Base-by-base conservation (phyloP, 108 stramenopile genomes). In the Fragilaria crotonensis region DNA sequence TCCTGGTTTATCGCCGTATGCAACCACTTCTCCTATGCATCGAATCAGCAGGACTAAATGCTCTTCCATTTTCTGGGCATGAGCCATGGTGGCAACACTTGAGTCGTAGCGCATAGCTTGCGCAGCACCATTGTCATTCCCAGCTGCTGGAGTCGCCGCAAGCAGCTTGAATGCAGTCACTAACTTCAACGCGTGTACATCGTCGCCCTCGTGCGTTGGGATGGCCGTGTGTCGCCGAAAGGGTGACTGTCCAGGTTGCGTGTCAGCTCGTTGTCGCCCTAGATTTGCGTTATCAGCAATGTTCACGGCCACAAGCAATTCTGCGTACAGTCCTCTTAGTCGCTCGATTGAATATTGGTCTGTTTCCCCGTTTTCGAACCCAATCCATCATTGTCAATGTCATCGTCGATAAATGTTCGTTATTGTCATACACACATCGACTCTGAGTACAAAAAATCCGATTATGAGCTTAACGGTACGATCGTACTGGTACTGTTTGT, bases 21-120 rank as follows among this genome's bases (percentile, higher is more conserved):
- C 73, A 4, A 79, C 70, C 48, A 79, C 52, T 52, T 71, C 78
- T 30, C 78, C 78, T 27, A 79, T 71, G 0, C 30, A 30, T 50
- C 50, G 49, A 48, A 79, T 66, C 30, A 74, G 28, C 31, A 64
- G 60, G 0, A 67, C 62, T 19, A 79, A 66, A 41, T 65, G 44
- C 19, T 14, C 30, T 67, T 76, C 72, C 29, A 70, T 36, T 28
- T 48, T 33, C 19, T 54, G 61, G 5, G 75, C 79, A 3, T 52
- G 30, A 21, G 64, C n/a, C 31, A 80, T 52, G 3, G 64, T 68
- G 22, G 71, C 30, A 17, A 73, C 72, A 25, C 47, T 33, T 1
- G 49, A 57, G 23, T 72, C 68, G 11, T 78, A 71, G 23, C 71
- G 50, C 19, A 64, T 61, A 22, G 64, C 71, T 1, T 52, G 54